Evolutionary conservation across 768 basidiomycete genomes (phyloP).

Genomic region (Suillus cothurnatus): DNA sequence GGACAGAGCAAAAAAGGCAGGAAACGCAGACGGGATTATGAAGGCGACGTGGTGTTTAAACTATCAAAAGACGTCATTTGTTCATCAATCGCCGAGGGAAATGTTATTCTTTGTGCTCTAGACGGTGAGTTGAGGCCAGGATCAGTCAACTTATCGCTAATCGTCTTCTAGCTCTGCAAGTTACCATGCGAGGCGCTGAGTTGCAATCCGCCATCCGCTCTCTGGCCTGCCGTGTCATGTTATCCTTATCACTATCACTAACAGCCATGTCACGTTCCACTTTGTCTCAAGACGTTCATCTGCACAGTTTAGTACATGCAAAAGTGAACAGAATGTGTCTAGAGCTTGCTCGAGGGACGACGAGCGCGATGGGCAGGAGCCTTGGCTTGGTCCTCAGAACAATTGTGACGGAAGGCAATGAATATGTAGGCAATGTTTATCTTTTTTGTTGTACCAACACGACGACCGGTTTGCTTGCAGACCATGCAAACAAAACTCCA

Average conservation of each 20-base stretch:
- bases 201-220: conserved; percentile 58
- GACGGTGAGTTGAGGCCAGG: conserved; percentile 48
- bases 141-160: not conserved
- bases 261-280: conserved; percentile 56
- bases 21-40: conserved; percentile 69
- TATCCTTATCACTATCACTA: conserved; percentile 59
- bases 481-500: conserved; percentile 17
- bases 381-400: conserved; percentile 56
- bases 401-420: conserved; percentile 27
- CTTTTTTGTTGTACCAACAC: not conserved
- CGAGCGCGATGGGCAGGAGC: conserved; percentile 60
- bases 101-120: conserved; percentile 53
- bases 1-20: conserved; percentile 55
- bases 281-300: conserved; percentile 51
- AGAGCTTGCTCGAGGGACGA: conserved; percentile 55
- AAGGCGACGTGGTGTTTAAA: conserved; percentile 75
- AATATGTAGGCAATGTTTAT: conserved; percentile 29
- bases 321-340: conserved; percentile 51
- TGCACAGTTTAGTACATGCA: conserved; percentile 47
- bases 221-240: conserved; percentile 55
- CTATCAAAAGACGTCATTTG: conserved; percentile 48
- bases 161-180: conserved; percentile 45
- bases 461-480: conserved; percentile 17
- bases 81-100: conserved; percentile 50
- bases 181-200: conserved; percentile 50